Evolutionary conservation across 805 yeast genomes (phyloP).

Genomic region (Kuraishia ogatae): DNA sequence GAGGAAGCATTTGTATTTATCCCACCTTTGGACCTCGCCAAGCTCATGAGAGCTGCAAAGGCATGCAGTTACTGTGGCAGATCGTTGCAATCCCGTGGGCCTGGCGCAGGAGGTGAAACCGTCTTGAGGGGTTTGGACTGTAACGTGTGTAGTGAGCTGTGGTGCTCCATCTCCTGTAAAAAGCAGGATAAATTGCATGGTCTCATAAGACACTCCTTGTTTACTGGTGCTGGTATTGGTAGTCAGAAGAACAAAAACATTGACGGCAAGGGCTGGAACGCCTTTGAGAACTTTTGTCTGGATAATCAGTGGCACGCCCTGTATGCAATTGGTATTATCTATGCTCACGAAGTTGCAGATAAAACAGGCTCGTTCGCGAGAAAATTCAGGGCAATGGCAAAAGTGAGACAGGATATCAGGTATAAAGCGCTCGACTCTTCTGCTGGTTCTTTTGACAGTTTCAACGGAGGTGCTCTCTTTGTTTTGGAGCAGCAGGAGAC

Average conservation of each 20-base stretch:
- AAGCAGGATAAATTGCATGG: constrained; percentile 43
- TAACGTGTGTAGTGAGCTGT: constrained; percentile 50
- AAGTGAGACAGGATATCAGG: constrained; percentile 58
- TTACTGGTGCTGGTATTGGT: constrained; percentile 14
- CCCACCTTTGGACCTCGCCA: constrained; percentile 60
- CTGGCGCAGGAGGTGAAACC: constrained; percentile 19
- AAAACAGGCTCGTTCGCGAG: constrained; percentile 27
- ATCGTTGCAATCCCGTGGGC: constrained; percentile 25
- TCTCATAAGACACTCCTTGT: constrained; percentile 45
- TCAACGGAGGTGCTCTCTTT: constrained; percentile 45
- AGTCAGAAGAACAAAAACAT: constrained; percentile 23
- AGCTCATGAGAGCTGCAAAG: constrained; percentile 48
- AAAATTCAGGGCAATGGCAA: constrained; percentile 59
- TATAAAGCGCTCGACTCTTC: constrained; percentile 50
- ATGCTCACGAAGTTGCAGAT: constrained; percentile 36
- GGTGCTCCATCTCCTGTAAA: constrained; percentile 66
- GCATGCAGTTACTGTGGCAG: constrained; percentile 72
- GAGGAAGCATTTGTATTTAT: constrained; percentile 48
- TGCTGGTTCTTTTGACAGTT: constrained; percentile 42
- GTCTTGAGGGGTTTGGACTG: constrained; percentile 53
- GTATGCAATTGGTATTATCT: constrained; percentile 51
- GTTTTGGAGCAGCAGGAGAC: constrained; percentile 46
- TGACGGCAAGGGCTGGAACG: constrained; percentile 39
- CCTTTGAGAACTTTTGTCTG: constrained; percentile 51
- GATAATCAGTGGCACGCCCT: constrained; percentile 63